Evolutionary conservation across 345 rosid genomes (phyloP).

Genomic region (Aquilaria yunnanensis): DNA sequence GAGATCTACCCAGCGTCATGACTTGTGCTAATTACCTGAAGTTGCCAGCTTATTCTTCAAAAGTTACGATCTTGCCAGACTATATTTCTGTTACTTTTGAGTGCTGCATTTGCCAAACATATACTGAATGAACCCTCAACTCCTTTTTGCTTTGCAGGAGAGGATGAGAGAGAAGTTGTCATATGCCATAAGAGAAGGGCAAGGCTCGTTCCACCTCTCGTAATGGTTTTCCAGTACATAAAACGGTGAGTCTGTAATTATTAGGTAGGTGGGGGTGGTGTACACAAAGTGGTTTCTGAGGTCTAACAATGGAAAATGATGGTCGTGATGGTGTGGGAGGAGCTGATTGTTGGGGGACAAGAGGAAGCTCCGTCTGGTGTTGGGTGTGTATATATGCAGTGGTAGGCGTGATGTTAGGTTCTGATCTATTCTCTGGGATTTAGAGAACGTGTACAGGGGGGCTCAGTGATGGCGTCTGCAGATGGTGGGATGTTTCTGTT

Average conservation of each 20-base stretch:
- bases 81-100: neutral
- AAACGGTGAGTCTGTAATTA: constrained; percentile 38
- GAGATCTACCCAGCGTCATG: constrained; percentile 94
- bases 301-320: neutral
- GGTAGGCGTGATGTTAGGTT: no score
- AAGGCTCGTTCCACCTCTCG: constrained; percentile 96
- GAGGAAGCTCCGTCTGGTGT: constrained; percentile 19
- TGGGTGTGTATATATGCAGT: no score
- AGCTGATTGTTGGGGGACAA: constrained; percentile 22
- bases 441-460: no score
- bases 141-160: constrained; percentile 46
- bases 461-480: no score
- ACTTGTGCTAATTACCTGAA: constrained; percentile 96
- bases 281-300: constrained; percentile 1
- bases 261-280: constrained; percentile 26
- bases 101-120: neutral
- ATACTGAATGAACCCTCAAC: neutral
- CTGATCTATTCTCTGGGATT: no score
- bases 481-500: no score
- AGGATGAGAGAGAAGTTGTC: constrained; percentile 85
- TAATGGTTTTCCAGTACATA: constrained; percentile 28
- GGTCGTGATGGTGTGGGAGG: constrained; percentile 11
- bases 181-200: constrained; percentile 93
- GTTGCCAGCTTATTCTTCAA: constrained; percentile 88
- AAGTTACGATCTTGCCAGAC: constrained; percentile 36